Conservation (phyloP, 176 grass and related monocot species). For the Juncus inflexus region DNA sequence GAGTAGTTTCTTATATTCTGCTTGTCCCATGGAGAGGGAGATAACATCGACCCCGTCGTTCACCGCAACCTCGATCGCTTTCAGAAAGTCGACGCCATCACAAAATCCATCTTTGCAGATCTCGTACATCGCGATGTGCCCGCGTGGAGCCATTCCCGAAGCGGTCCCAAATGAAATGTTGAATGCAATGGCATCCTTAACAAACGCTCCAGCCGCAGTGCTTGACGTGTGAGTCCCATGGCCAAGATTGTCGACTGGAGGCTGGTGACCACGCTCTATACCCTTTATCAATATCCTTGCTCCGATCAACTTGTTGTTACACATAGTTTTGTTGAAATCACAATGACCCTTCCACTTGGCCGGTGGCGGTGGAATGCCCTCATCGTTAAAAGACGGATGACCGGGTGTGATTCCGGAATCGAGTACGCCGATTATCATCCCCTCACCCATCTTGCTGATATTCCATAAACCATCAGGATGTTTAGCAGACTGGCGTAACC, state of each 20-base stretch:
- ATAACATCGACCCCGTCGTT: slow-evolving; percentile 61
- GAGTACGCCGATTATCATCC: slow-evolving; percentile 19
- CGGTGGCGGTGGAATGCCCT: slow-evolving; percentile 22
- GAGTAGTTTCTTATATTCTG: background rate
- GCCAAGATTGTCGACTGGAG: slow-evolving; percentile 28
- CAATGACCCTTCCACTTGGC: slow-evolving; percentile 34
- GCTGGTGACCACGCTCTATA: background rate
- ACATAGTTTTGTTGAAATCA: background rate
- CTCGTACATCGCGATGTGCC: slow-evolving; percentile 75
- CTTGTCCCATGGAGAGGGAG: slow-evolving; percentile 35
- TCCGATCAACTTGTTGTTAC: slow-evolving; percentile 16
- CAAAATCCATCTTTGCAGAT: slow-evolving; percentile 40
- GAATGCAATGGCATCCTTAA: slow-evolving; percentile 34
- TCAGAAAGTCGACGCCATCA: slow-evolving; percentile 41
- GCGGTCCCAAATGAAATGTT: slow-evolving; percentile 41
- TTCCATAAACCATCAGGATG: background rate
- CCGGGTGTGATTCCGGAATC: background rate
- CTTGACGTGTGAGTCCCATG: slow-evolving; percentile 63
- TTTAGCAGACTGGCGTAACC: background rate
- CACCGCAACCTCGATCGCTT: slow-evolving; percentile 53
- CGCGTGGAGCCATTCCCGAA: slow-evolving; percentile 53
- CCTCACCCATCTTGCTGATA: slow-evolving; percentile 10
- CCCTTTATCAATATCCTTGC: slow-evolving; percentile 15
- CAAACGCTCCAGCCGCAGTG: slow-evolving; percentile 55
- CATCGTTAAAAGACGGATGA: slow-evolving; percentile 10